Evolutionary conservation across 805 yeast genomes (phyloP).

Genomic region (Cyberlindnera meyerae): DNA sequence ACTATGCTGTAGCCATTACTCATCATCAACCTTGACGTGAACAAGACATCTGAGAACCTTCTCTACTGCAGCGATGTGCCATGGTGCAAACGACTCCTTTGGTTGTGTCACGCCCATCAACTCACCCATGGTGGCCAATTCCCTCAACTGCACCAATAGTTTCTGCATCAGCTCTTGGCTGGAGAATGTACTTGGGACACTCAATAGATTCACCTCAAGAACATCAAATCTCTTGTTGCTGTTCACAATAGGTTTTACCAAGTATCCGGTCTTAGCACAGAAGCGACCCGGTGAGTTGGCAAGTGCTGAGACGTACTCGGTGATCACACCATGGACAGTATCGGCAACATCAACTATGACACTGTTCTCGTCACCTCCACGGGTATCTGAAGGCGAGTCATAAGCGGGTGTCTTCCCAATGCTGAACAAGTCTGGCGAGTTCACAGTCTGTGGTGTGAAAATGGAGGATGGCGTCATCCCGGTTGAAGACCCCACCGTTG

Average conservation of each 20-base stretch:
- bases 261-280: slow-evolving; percentile 67
- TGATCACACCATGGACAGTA: slow-evolving; percentile 52
- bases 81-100: slow-evolving; percentile 48
- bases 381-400: slow-evolving; percentile 19
- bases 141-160: slow-evolving; percentile 56
- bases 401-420: slow-evolving; percentile 7
- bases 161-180: slow-evolving; percentile 49
- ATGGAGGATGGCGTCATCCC: slow-evolving; percentile 25
- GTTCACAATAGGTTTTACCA: slow-evolving; percentile 39
- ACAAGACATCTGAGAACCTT: slow-evolving; percentile 54
- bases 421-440: slow-evolving; percentile 26
- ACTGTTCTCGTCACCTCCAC: slow-evolving; percentile 15
- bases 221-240: slow-evolving; percentile 30
- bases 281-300: slow-evolving; percentile 66
- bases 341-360: slow-evolving; percentile 44
- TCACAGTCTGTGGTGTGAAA: slow-evolving; percentile 25
- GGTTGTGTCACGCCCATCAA: slow-evolving; percentile 32
- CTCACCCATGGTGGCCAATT: slow-evolving; percentile 40
- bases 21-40: slow-evolving; percentile 35
- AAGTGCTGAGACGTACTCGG: slow-evolving; percentile 58
- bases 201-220: slow-evolving; percentile 62
- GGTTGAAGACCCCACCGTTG: slow-evolving; percentile 26
- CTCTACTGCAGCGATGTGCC: slow-evolving; percentile 69
- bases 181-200: slow-evolving; percentile 67
- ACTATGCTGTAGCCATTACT: not conserved